Base-by-base conservation (phyloP, 179 eudicot genomes). In the Beta corolliflora region DNA sequence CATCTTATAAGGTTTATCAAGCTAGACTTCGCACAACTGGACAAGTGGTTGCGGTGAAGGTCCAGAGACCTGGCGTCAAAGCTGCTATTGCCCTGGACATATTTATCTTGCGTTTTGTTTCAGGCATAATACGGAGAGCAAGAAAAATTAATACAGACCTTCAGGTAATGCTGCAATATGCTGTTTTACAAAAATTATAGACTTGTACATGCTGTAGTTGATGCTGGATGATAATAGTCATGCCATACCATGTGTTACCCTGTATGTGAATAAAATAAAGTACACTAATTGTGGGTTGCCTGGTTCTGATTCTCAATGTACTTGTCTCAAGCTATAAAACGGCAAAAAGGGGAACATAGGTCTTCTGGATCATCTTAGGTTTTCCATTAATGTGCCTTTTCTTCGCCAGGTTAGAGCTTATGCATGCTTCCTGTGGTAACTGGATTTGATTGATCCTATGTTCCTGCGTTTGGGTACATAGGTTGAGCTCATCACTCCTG, bases 41-140 rank as follows among this genome's bases (percentile, higher is more conserved):
- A 77, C 83, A 90, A 82, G 45, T 96, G 63, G 97, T 96, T 83
- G 99, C 99, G 71, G 91, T 96, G 79, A 96, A 96, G 85, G 99
- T 96, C 77, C 99, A 96, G 83, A 89, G 99, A 72, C 99, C 99
- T 71, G 99, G 99, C 82, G 97, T 96, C 79, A 92, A 90, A 87
- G 98, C 98, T 69, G 98, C 97, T 80, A 94, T 96, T 82, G 87
- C 99, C 44, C 82, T 96, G 87, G 99, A 96, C 88, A 92, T 91
- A 84, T 87, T 91, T 80, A 90, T 96, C 80, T 87, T 96, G 88
- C 95, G 97, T 71, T 91, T 86, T 83, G 86, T 91, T 84, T 96
- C 92, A 14, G 97, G 98, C 45, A 21, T 94, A 59, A 71, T 94
- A 70, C 89, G 92, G 86, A 90, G 86, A 80, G 93, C 93, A 45